phyloP scores from a whole-genome alignment of 805 yeast genomes.

The Ogataea thermomethanolica region DNA sequence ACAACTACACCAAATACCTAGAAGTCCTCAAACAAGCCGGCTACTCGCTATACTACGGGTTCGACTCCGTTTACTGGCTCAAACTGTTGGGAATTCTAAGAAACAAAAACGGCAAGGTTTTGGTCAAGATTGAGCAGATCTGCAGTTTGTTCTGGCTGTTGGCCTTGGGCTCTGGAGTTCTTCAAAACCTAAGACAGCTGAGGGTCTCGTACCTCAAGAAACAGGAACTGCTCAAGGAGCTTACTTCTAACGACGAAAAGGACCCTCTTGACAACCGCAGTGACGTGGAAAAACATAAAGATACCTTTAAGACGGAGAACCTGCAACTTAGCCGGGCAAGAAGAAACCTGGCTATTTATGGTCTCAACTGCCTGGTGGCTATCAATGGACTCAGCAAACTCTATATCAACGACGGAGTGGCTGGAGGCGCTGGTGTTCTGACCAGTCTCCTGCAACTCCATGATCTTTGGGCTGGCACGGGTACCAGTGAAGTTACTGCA shows the following conservation, averaged over 20 bases:
- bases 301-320: slow-evolving; percentile 38
- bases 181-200: slow-evolving; percentile 54
- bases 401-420: slow-evolving; percentile 68
- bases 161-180: slow-evolving; percentile 61
- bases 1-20: slow-evolving; percentile 49
- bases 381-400: slow-evolving; percentile 60
- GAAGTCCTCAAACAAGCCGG: slow-evolving; percentile 56
- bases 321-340: slow-evolving; percentile 40
- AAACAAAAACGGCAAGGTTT: slow-evolving; percentile 25
- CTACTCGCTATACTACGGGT: slow-evolving; percentile 57
- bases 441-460: slow-evolving; percentile 77
- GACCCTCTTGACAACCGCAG: slow-evolving; percentile 31
- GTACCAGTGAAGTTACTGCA: slow-evolving; percentile 7
- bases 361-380: slow-evolving; percentile 72
- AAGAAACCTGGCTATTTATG: slow-evolving; percentile 72
- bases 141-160: slow-evolving; percentile 75
- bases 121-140: slow-evolving; percentile 49
- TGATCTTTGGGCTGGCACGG: slow-evolving; percentile 61
- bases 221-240: slow-evolving; percentile 27
- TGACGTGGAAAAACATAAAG: slow-evolving; percentile 27
- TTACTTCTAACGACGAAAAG: slow-evolving; percentile 26
- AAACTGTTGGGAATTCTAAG: slow-evolving; percentile 55
- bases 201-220: slow-evolving; percentile 38
- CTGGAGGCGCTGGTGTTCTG: slow-evolving; percentile 80
- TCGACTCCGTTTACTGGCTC: slow-evolving; percentile 63